These are phyloP conservation scores for Tylopilus sp. DNA, from an alignment of 1,284 basidiomycete species.

Conservation along the genomic window DNA sequence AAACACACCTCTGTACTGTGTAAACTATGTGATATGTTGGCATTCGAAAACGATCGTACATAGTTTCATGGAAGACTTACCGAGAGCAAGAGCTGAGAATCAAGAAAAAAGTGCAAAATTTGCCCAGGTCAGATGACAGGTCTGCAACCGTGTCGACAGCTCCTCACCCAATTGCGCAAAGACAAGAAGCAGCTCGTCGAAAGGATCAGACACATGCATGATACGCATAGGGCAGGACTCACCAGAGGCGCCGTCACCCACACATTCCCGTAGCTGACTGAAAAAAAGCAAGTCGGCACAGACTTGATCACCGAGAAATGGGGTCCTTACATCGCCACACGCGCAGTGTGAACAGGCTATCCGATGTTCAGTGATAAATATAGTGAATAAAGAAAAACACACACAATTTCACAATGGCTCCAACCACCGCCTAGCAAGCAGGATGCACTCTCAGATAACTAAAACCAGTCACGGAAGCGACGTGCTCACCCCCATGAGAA, in stretches of 20 bases:
- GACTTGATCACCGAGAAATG: neutral
- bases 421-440: slow-evolving; percentile 47
- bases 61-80: slow-evolving; percentile 13
- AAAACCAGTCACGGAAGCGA: neutral
- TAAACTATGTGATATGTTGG: slow-evolving; percentile 30
- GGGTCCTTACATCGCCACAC: slow-evolving; percentile 61
- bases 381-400: slow-evolving; percentile 22
- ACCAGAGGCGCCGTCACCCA: slow-evolving; percentile 54
- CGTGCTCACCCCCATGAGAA: slow-evolving; percentile 50
- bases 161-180: slow-evolving; percentile 46
- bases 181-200: slow-evolving; percentile 41
- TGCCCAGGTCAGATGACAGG: slow-evolving; percentile 2
- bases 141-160: neutral
- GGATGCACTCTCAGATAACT: slow-evolving; percentile 5
- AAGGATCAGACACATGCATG: slow-evolving; percentile 1
- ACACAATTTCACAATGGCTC: slow-evolving; percentile 58
- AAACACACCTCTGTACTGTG: slow-evolving; percentile 44
- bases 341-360: slow-evolving; percentile 56
- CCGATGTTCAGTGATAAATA: neutral
- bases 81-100: slow-evolving; percentile 13
- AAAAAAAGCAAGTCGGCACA: slow-evolving; percentile 4
- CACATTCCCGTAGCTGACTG: slow-evolving; percentile 59
- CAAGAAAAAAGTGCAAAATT: neutral
- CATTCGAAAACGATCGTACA: neutral
- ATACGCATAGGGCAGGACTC: slow-evolving; percentile 24